Evolutionary conservation across 371 early-diverging fungal genomes (phyloP), one percentile per base, ranked within the genome.

Genomic region (Nematocida displodere): DNA sequence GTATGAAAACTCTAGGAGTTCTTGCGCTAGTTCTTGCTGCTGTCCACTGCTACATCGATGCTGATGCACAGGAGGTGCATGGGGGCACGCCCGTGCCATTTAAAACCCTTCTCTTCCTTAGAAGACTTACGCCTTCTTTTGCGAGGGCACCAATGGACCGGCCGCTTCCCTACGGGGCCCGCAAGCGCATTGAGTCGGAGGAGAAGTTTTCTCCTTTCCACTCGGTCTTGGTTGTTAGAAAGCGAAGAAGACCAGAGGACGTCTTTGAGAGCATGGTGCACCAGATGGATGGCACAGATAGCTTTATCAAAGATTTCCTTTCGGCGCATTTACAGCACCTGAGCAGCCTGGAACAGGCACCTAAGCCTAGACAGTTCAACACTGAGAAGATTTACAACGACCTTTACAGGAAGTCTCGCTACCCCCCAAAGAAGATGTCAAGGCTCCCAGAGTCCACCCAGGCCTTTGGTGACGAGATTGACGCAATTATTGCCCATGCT

Each of bases 301-400:
- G 48, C 42, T 67, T 67, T 37, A 67, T 67, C 7, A 67, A 59
- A 39, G 68, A 67, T 59, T 67, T 67, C 59, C 33, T 67, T 11
- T 36, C 46, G 17, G 37, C 68, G 15, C 68, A 67, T 33, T 28
- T 67, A 33, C 56, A 54, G 59, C 68, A 67, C 40, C 24, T 58
- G 34, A 31, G 58, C 42, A 20, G 13, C 11, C 8, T 67, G 4
- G 55, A 67, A 17, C 7, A 26, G 5, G 8, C 8, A 20, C 22
- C 20, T 22, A 8, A 28, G 22, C 58, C 68, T 5, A 56, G 44
- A 5, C 68, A 59, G 36, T 67, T 67, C 49, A 58, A 67, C 59
- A 67, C 68, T 8, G 68, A 67, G 28, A 67, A 42, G 42, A 67
- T 67, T 37, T 67, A 67, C 61, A 67, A 54, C 31, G 68, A 67